These are phyloP conservation scores for Geranium brycei DNA, from an alignment of 345 rosid genomes.

Conservation along the genomic window DNA sequence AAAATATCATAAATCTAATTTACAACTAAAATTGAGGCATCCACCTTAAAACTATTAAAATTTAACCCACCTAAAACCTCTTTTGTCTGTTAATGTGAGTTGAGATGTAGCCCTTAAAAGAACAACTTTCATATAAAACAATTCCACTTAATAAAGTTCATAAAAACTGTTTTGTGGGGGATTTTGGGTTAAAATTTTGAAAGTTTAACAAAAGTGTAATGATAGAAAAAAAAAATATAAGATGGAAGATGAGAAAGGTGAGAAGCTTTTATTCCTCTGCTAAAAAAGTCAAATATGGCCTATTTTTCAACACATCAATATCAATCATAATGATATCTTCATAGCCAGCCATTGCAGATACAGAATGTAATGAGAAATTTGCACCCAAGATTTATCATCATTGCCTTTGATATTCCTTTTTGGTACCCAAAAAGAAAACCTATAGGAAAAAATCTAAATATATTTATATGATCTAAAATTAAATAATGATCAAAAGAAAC, in stretches of 20 bases:
- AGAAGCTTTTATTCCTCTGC: conserved; percentile 30
- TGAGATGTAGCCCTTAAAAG: no score
- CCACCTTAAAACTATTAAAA: no score
- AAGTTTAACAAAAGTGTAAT: conserved; percentile 3
- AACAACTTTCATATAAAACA: no score
- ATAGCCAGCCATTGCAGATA: conserved; percentile 35
- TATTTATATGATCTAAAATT: not conserved
- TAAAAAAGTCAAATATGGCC: conserved; percentile 65
- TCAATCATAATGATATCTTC: conserved; percentile 51
- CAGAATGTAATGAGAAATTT: conserved; percentile 29
- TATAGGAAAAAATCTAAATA: conserved; percentile 1
- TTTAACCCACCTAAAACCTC: no score
- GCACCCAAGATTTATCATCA: conserved; percentile 91
- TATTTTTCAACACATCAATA: conserved; percentile 13
- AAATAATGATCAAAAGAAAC: conserved; percentile 2
- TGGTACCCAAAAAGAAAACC: conserved; percentile 24
- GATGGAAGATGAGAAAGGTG: conserved; percentile 26
- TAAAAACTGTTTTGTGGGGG: no score
- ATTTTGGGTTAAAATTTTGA: not conserved
- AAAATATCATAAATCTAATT: no score
- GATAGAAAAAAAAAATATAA: conserved; percentile 8
- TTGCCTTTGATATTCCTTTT: conserved; percentile 34
- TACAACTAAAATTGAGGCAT: no score
- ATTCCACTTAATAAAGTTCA: no score
- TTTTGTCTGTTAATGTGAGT: no score